Percentiles rank a stretch among this genome's conserved stretches.
phyloP scores from a whole-genome alignment of 495 filamentous ascomycete genomes.

The Neurospora sp. region DNA sequence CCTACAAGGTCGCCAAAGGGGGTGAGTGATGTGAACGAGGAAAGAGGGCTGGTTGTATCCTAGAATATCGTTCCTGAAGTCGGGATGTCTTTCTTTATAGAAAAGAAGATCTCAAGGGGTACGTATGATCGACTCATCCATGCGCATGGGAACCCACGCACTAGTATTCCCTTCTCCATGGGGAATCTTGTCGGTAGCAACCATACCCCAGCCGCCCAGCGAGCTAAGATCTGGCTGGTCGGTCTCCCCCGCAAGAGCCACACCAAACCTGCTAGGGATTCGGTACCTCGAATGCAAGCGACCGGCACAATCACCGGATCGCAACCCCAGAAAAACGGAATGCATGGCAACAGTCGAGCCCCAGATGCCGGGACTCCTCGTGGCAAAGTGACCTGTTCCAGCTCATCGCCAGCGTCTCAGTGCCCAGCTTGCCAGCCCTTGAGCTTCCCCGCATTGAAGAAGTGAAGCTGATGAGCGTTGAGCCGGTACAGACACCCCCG shows the following conservation, averaged over 20 bases:
- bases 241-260: not conserved
- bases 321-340: not conserved
- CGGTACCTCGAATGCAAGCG: not conserved
- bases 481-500: not conserved
- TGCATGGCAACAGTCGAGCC: not conserved
- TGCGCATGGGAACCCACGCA: constrained; percentile 2
- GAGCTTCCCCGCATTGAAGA: not conserved
- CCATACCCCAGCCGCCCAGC: not conserved
- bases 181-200: constrained; percentile 3
- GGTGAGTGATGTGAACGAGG: constrained; percentile 1
- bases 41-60: not conserved
- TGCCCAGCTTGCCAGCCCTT: not conserved
- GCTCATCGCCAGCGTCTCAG: not conserved
- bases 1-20: not conserved
- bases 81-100: constrained; percentile 12
- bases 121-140: not conserved
- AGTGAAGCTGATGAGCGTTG: not conserved
- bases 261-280: not conserved
- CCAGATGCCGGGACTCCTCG: not conserved
- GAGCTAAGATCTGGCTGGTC: constrained; percentile 3
- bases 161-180: constrained; percentile 9
- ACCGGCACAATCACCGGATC: not conserved
- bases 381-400: not conserved
- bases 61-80: not conserved
- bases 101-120: not conserved